Evolutionary conservation across 2,329 filamentous ascomycete genomes (phyloP).

Genomic region (Colletotrichum chrysophilum): DNA sequence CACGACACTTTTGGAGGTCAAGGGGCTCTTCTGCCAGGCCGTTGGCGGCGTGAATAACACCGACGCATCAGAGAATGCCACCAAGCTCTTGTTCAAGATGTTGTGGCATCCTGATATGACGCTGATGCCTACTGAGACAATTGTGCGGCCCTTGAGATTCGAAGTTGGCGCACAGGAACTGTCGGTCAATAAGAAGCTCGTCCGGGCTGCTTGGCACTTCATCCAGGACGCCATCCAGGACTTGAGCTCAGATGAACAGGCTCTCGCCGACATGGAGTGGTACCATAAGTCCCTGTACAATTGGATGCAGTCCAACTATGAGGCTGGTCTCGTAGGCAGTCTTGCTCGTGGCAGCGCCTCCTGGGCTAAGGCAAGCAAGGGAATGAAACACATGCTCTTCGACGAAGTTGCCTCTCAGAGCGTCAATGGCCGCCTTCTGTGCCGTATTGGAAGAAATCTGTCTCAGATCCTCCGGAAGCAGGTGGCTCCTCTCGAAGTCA

Average conservation of each 20-base stretch:
- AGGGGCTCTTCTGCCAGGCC: slow-evolving; percentile 3
- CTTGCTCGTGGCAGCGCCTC: background rate
- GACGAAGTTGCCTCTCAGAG: slow-evolving; percentile 3
- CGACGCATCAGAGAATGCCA: background rate
- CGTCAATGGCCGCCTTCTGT: background rate
- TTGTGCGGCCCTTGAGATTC: background rate
- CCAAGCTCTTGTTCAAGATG: slow-evolving; percentile 9
- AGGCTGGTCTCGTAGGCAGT: background rate
- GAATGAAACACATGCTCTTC: slow-evolving; percentile 14
- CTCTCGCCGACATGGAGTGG: background rate
- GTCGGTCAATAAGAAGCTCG: background rate
- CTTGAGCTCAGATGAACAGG: background rate
- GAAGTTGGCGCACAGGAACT: background rate
- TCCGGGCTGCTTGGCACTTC: background rate
- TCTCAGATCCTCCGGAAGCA: background rate
- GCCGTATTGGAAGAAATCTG: slow-evolving; percentile 2
- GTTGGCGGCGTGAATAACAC: background rate
- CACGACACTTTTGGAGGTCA: background rate
- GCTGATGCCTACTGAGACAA: background rate
- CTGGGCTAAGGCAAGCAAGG: background rate
- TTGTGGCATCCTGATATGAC: slow-evolving; percentile 7
- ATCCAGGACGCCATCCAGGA: slow-evolving; percentile 1
- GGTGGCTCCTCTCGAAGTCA: slow-evolving; percentile 1
- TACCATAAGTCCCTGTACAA: slow-evolving; percentile 1
- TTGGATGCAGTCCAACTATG: slow-evolving; percentile 4